Conservation (phyloP, 352 stramenopile genomes). For the Achlya hypogyna region DNA sequence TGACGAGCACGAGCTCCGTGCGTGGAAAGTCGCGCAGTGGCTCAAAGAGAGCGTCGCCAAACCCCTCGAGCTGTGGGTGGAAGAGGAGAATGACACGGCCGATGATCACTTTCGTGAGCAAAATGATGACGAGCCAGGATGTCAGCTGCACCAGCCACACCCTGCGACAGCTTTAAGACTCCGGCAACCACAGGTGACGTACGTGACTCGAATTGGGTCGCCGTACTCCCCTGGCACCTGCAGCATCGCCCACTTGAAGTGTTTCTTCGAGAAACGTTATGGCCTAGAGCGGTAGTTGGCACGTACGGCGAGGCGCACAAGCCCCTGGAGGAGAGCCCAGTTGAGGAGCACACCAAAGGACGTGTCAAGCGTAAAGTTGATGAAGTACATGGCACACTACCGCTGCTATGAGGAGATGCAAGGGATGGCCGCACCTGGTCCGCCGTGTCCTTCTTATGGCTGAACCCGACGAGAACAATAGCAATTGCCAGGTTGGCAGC, state of each 20-base stretch:
- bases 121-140: conserved; percentile 56
- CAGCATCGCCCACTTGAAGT: conserved; percentile 47
- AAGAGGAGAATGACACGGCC: conserved; percentile 51
- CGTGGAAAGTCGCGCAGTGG: conserved; percentile 53
- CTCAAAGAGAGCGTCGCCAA: conserved; percentile 53
- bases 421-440: conserved; percentile 39
- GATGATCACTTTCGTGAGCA: conserved; percentile 63
- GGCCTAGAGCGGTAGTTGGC: conserved; percentile 2
- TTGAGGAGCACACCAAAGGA: conserved; percentile 74
- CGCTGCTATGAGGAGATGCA: not conserved
- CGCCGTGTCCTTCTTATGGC: conserved; percentile 34
- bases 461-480: conserved; percentile 58
- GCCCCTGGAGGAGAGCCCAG: conserved; percentile 57
- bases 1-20: conserved; percentile 70
- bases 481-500: conserved; percentile 71
- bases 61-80: conserved; percentile 42
- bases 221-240: conserved; percentile 59
- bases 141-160: conserved; percentile 54
- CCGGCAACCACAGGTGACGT: not conserved
- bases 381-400: conserved; percentile 80
- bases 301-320: conserved; percentile 42
- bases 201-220: conserved; percentile 26
- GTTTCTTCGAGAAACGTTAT: conserved; percentile 30
- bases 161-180: not conserved
- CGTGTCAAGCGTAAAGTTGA: conserved; percentile 80